Percentiles rank a stretch among this genome's conserved stretches.
Evolutionary conservation across 805 yeast genomes (phyloP).

Genomic region (Zygotorulaspora sp.): DNA sequence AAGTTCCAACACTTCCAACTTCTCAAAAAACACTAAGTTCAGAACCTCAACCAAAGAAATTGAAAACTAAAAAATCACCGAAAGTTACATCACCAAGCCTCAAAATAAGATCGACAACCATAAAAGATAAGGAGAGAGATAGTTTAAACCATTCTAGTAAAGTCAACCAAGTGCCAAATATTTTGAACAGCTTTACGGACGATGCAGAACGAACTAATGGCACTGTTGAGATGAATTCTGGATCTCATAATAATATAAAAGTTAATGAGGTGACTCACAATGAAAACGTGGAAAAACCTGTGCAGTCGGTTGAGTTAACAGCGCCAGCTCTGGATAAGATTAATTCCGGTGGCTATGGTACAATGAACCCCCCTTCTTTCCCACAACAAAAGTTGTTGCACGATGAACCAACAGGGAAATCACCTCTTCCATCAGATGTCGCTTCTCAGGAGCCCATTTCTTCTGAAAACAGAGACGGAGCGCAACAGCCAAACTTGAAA

Average conservation of each 20-base stretch:
- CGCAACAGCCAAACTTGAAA: neutral
- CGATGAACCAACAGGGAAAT: conserved; percentile 1
- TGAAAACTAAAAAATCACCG: conserved; percentile 13
- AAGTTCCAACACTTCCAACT: conserved; percentile 9
- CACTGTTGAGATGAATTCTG: neutral
- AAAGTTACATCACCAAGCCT: conserved; percentile 10
- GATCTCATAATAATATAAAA: neutral
- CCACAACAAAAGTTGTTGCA: neutral
- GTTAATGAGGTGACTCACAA: too few relatives aligned
- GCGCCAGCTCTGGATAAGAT: neutral
- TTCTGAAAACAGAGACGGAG: neutral
- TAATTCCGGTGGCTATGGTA: neutral
- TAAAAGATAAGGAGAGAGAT: conserved; percentile 12
- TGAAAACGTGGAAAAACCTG: neutral
- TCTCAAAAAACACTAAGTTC: conserved; percentile 6
- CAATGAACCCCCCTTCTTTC: neutral
- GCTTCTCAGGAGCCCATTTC: neutral
- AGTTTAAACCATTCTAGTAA: conserved; percentile 1
- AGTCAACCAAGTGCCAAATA: neutral
- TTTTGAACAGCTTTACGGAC: neutral
- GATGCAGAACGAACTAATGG: neutral
- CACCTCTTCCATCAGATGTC: neutral
- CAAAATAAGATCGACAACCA: conserved; percentile 11
- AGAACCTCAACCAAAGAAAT: conserved; percentile 23
- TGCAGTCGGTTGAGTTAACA: neutral